Evolutionary conservation across 257 asterid species (phyloP).

Genomic region (Penstemon davidsonii): DNA sequence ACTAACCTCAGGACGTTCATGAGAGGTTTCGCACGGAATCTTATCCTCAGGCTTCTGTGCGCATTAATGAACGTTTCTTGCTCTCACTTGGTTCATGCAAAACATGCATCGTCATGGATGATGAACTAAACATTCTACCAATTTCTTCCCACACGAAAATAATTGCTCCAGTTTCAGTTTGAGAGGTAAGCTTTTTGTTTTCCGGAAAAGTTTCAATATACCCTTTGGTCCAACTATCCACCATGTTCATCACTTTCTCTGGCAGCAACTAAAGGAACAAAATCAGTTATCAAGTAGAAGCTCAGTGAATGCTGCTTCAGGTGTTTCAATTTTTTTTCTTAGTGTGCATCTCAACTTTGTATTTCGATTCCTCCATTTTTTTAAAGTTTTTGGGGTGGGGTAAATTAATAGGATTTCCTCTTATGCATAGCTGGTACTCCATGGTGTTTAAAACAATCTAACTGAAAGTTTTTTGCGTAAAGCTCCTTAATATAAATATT

Average conservation of each 20-base stretch:
- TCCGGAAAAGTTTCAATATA: too few relatives aligned
- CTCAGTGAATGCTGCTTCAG: conserved; percentile 58
- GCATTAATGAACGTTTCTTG: conserved; percentile 94
- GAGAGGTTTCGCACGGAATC: conserved; percentile 94
- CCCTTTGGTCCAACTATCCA: too few relatives aligned
- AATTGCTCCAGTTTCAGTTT: conserved; percentile 50
- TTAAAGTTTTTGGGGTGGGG: not conserved
- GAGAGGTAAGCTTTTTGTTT: conserved; percentile 40
- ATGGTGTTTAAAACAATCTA: not conserved
- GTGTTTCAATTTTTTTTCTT: conserved; percentile 34
- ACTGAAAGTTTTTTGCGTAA: not conserved
- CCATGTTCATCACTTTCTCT: too few relatives aligned
- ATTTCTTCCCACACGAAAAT: conserved; percentile 92
- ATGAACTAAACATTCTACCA: conserved; percentile 86
- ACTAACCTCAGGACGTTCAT: conserved; percentile 81
- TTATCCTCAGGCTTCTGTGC: conserved; percentile 72
- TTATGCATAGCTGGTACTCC: not conserved
- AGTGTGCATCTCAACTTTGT: conserved; percentile 10
- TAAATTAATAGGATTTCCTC: not conserved
- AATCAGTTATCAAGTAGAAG: conserved; percentile 56
- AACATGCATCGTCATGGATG: conserved; percentile 93
- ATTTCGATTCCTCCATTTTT: not conserved
- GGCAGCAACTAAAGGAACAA: conserved; percentile 86
- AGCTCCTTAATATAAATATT: not conserved
- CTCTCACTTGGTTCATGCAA: conserved; percentile 90